Evolutionary conservation across 495 filamentous ascomycete genomes (phyloP), one percentile per base, ranked within the genome.

Genomic region (Darksidea phi): DNA sequence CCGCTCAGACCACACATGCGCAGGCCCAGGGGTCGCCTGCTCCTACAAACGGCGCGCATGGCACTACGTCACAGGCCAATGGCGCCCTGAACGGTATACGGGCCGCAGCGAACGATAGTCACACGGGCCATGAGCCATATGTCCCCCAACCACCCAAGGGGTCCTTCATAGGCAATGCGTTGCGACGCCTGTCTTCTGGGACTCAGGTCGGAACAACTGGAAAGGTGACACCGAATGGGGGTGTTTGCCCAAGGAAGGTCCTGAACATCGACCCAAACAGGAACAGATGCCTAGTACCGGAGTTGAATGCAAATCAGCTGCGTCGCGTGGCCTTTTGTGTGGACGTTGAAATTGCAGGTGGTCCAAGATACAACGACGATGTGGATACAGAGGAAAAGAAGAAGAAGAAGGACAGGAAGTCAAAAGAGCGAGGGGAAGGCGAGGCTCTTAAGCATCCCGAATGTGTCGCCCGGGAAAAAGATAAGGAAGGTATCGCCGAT

Each of bases 331-430:
- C 91, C 1, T 98, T 98, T 67, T 95, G 88, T 64, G 94, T 98
- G 3, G 94, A 98, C 72, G 94, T 98, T 12, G 94, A 98, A 75
- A 94, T 98, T 68, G 92, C 94, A n/a, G 84, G 84, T 0, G 70
- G 82, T 32, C 82, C 85, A 18, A 68, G 73, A 42, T 82, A 87
- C 62, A 70, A 57, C 20, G 82, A 85, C 10, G 79, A 80, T 21
- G 72, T 75, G 21, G 59, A 69, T 26, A 48, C 67, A 21, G 75
- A 73, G 45, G 75, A 73, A 56, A 74, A 72, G 54, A 79, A 83
- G 48, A 76, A 86, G 76, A 72, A 71, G 36, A 73, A 87, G 74
- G 85, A 86, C 61, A 84, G 82, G 57, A 90, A 86, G 70, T 68
- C 79, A 6, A 85, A 87, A 52, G 86, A 86, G 41, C 87, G 83